Percentiles rank a stretch among this genome's conserved stretches.
Evolutionary conservation across 768 basidiomycete genomes (phyloP).

Genomic region (Amanita subjunquillea): DNA sequence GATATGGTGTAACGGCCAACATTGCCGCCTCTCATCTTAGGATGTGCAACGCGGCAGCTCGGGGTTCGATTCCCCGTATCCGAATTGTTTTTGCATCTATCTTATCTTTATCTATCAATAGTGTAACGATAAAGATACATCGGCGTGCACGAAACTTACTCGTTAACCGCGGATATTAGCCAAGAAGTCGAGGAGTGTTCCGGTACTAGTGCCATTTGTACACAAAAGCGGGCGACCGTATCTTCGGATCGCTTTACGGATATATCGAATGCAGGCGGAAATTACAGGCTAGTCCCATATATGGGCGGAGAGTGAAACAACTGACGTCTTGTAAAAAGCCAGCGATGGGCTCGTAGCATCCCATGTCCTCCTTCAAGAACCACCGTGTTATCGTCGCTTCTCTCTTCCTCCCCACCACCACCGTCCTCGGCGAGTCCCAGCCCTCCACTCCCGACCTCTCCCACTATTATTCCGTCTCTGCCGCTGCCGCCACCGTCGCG

Average conservation of each 20-base stretch:
- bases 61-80: constrained; percentile 31
- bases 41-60: constrained; percentile 22
- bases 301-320: constrained; percentile 2
- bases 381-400: constrained; percentile 73
- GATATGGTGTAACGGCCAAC: constrained; percentile 63
- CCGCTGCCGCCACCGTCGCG: constrained; percentile 7
- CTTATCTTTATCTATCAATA: not conserved
- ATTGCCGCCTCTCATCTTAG: constrained; percentile 47
- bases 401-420: constrained; percentile 75
- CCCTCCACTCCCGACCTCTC: constrained; percentile 37
- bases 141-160: not conserved
- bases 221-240: not conserved
- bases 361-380: constrained; percentile 63
- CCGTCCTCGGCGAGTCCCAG: constrained; percentile 47
- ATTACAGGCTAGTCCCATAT: not conserved
- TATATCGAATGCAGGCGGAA: constrained; percentile 1
- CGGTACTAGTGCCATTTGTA: no score
- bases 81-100: not conserved
- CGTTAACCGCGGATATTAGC: not conserved
- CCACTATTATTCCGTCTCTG: constrained; percentile 8
- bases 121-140: not conserved
- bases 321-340: not conserved
- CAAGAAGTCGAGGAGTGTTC: no score
- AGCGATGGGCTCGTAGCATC: not conserved
- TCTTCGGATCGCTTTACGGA: not conserved